Evolutionary conservation across 495 filamentous ascomycete species (phyloP), one percentile per base, ranked within the genome.

Genomic region (Parathielavia appendiculata): DNA sequence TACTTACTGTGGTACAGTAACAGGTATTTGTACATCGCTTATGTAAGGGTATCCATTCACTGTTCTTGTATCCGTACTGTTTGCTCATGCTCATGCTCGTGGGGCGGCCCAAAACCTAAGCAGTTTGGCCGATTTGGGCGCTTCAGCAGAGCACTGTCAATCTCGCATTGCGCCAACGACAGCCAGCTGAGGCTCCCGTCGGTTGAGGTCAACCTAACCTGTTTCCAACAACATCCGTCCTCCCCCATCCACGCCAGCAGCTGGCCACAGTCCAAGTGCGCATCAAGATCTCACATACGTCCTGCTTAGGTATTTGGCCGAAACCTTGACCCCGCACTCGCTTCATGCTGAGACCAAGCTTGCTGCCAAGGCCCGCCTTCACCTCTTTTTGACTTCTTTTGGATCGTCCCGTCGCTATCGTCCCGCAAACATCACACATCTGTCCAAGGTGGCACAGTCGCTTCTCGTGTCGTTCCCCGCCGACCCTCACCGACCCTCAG

Each of bases 171-270:
- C 59, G 62, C 64, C 65, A 69, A 63, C 59, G 56, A 56, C 58
- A n/a, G n/a, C n/a, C n/a, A n/a, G n/a, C n/a, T n/a, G n/a, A n/a
- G 51, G 58, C 58, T 59, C 60, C 61, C 62, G 53, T 63, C 62
- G 65, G 57, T 66, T 60, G 36, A 66, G 64, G 62, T 69, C 60
- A 59, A 55, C 64, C 54, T 57, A 59, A 55, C 64, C 54, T 57
- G 53, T 44, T 62, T 60, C 52, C 58, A 47, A 26, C 54, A 58
- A 59, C 41, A 54, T 62, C 52, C 51, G 45, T 60, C 51, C 51
- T 63, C 55, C 36, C 50, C 46, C 52, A 64, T 53, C 59, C 60
- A 22, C 56, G 56, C 38, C 49, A 44, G 19, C 59, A 53, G 19
- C 48, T 34, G 50, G 20, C 57, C 56, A 35, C 59, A 39, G 40